Percentiles rank a stretch among this genome's conserved stretches.
Evolutionary conservation across 495 filamentous ascomycete genomes (phyloP).

Genomic region (Neurospora terricola): DNA sequence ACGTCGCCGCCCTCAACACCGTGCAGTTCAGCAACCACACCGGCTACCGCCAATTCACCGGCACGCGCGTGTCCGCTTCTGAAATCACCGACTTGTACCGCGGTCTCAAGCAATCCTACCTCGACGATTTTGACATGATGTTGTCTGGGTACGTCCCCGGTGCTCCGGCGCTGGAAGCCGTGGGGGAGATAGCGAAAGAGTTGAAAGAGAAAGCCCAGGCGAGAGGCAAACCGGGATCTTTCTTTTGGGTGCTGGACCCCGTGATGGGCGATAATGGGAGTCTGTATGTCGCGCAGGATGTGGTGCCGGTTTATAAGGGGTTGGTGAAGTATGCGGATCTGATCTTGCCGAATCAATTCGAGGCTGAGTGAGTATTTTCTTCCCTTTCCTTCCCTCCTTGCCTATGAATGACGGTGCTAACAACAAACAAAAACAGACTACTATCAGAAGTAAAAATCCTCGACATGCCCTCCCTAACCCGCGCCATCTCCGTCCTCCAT

Average conservation of each 20-base stretch:
- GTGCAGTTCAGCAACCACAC: slow-evolving; percentile 97
- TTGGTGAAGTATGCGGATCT: slow-evolving; percentile 74
- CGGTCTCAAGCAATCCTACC: slow-evolving; percentile 69
- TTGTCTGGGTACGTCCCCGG: slow-evolving; percentile 88
- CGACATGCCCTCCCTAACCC: slow-evolving; percentile 58
- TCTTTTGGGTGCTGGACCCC: slow-evolving; percentile 97
- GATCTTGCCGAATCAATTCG: slow-evolving; percentile 93
- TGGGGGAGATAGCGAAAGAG: slow-evolving; percentile 74
- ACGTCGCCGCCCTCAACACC: slow-evolving; percentile 87
- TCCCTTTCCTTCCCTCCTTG: not conserved
- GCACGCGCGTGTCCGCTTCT: slow-evolving; percentile 64
- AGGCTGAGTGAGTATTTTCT: slow-evolving; percentile 84
- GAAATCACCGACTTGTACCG: slow-evolving; percentile 80
- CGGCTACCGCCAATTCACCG: slow-evolving; percentile 78
- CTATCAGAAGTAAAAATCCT: slow-evolving; percentile 76
- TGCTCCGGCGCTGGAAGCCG: slow-evolving; percentile 69
- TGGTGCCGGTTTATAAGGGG: slow-evolving; percentile 80
- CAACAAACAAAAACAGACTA: slow-evolving; percentile 48
- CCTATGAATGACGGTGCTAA: too few relatives aligned
- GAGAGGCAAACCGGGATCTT: slow-evolving; percentile 50
- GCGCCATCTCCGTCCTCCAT: slow-evolving; percentile 71
- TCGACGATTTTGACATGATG: slow-evolving; percentile 83
- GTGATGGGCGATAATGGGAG: slow-evolving; percentile 96
- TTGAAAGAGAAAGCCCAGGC: slow-evolving; percentile 54
- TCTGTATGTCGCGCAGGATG: slow-evolving; percentile 81